Evolutionary conservation across 2,329 filamentous ascomycete genomes (phyloP).

Genomic region (Onygenales sp.): DNA sequence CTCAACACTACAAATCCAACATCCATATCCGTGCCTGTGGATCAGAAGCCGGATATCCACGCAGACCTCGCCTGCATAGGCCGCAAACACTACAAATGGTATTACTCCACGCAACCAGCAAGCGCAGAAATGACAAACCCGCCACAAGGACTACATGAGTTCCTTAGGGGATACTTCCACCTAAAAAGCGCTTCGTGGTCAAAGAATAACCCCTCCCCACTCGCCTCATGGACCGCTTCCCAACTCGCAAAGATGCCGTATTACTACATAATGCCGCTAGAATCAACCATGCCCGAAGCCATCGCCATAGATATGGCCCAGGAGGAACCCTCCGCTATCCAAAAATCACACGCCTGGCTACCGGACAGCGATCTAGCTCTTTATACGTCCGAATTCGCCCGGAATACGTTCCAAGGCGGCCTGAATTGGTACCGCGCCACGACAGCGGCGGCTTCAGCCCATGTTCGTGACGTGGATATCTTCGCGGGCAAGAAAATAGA

Average conservation of each 20-base stretch:
- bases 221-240: conserved; percentile 47
- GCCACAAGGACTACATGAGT: conserved; percentile 45
- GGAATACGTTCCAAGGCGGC: conserved; percentile 56
- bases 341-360: conserved; percentile 42
- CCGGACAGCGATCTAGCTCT: conserved; percentile 47
- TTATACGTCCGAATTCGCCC: conserved; percentile 51
- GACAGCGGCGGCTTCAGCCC: conserved; percentile 39
- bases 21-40: conserved; percentile 4
- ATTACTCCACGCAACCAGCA: conserved; percentile 30
- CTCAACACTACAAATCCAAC: conserved; percentile 28
- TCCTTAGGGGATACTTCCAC: conserved; percentile 58
- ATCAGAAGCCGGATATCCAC: conserved; percentile 39
- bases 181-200: conserved; percentile 56
- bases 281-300: conserved; percentile 49
- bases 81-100: conserved; percentile 63
- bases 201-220: conserved; percentile 44
- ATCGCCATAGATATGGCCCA: conserved; percentile 46
- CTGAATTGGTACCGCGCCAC: conserved; percentile 59
- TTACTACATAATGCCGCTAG: conserved; percentile 58
- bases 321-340: conserved; percentile 38
- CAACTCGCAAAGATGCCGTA: conserved; percentile 52
- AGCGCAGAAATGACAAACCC: conserved; percentile 27
- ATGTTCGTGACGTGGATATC: conserved; percentile 44
- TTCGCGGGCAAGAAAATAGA: conserved; percentile 54
- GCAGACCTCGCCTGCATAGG: conserved; percentile 44